Percentiles rank a stretch among this genome's conserved stretches.
Evolutionary conservation across 768 basidiomycete genomes (phyloP).

Genomic region (Leccinum olivaceopallidum): DNA sequence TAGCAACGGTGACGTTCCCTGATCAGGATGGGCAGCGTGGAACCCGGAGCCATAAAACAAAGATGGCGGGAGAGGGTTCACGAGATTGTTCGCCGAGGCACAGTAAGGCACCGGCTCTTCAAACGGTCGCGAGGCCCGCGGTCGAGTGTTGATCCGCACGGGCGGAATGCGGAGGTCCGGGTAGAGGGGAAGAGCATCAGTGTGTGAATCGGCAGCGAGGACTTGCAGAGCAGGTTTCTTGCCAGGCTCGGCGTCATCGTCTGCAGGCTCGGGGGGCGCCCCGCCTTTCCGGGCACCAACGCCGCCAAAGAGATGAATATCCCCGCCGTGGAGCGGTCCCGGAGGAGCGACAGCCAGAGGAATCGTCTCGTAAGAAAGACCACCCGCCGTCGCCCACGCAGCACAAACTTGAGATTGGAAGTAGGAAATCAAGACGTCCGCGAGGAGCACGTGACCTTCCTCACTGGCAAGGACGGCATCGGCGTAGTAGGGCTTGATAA

Average conservation of each 20-base stretch:
- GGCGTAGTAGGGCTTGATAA: slow-evolving; percentile 68
- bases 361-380: slow-evolving; percentile 61
- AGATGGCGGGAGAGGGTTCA: slow-evolving; percentile 94
- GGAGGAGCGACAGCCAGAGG: slow-evolving; percentile 39
- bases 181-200: slow-evolving; percentile 19
- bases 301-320: slow-evolving; percentile 77
- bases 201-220: slow-evolving; percentile 14
- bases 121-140: slow-evolving; percentile 53
- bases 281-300: slow-evolving; percentile 80
- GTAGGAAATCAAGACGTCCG: slow-evolving; percentile 91
- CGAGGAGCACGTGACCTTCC: slow-evolving; percentile 78
- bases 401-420: slow-evolving; percentile 87
- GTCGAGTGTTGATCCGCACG: slow-evolving; percentile 68
- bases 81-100: slow-evolving; percentile 94
- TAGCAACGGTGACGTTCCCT: slow-evolving; percentile 47
- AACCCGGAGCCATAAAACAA: slow-evolving; percentile 95
- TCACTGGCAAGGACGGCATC: slow-evolving; percentile 84
- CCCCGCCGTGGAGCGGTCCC: slow-evolving; percentile 35
- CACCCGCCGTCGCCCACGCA: slow-evolving; percentile 77
- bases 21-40: slow-evolving; percentile 71
- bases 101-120: slow-evolving; percentile 91
- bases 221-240: slow-evolving; percentile 23
- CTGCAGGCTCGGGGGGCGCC: slow-evolving; percentile 47
- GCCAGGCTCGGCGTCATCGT: slow-evolving; percentile 32
- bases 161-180: slow-evolving; percentile 57